These are phyloP conservation scores for Erodium moschatum DNA, from an alignment of 441 rosid genomes.

Conservation along the genomic window DNA sequence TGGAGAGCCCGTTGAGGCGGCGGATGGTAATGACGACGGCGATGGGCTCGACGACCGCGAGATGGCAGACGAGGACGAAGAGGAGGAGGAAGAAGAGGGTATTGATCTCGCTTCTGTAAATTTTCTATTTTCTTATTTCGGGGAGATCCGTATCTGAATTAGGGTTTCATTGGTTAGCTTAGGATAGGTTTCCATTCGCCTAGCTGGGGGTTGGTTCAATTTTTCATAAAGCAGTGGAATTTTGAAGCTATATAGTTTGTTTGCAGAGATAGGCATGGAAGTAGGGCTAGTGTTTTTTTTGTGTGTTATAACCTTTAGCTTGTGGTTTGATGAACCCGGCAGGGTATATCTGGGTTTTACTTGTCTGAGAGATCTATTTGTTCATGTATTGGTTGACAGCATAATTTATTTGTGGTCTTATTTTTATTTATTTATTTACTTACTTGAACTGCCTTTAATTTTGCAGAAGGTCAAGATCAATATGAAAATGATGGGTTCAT, in stretches of 20 bases:
- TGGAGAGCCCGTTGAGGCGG: constrained; percentile 35
- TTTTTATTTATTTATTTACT: constrained; percentile 4
- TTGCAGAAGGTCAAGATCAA: constrained; percentile 73
- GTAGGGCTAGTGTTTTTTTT: not conserved
- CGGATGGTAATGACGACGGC: constrained; percentile 28
- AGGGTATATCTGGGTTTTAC: not conserved
- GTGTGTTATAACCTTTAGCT: not conserved
- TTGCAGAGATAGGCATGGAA: not conserved
- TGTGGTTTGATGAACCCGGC: not conserved
- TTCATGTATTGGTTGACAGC: not conserved
- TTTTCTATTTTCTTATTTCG: not conserved
- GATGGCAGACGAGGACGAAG: constrained; percentile 4
- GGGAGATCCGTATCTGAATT: not conserved
- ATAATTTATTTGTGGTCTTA: not conserved
- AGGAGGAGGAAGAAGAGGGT: constrained; percentile 63
- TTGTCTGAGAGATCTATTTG: not conserved
- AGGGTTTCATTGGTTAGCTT: not conserved
- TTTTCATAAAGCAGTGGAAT: not conserved
- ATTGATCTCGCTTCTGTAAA: not conserved
- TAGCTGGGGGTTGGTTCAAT: not conserved
- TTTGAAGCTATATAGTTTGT: not conserved
- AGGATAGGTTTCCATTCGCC: not conserved
- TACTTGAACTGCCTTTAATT: constrained; percentile 11
- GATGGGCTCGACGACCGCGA: constrained; percentile 34
- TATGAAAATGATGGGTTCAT: constrained; percentile 92